A percentile compares a stretch with the other conserved stretches of the same genome.
These are phyloP conservation scores for Trichoderma koningii DNA, from an alignment of 2,329 filamentous ascomycete species.

Conservation along the genomic window DNA sequence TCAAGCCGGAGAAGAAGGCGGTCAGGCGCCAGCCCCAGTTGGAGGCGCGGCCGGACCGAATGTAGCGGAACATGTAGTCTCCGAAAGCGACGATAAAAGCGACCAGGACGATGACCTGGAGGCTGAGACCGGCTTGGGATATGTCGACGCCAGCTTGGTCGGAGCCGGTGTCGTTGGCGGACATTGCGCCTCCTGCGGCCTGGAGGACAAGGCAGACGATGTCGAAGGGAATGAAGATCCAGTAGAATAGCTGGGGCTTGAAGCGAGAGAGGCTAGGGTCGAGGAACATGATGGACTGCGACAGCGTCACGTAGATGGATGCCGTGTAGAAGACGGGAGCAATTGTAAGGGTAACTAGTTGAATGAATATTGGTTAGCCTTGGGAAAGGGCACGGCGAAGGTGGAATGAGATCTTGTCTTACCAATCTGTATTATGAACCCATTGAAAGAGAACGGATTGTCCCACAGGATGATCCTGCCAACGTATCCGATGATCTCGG, in stretches of 20 bases:
- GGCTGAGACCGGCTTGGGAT: constrained; percentile 55
- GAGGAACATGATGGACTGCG: constrained; percentile 46
- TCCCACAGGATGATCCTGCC: constrained; percentile 59
- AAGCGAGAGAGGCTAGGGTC: constrained; percentile 47
- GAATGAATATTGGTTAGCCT: neutral
- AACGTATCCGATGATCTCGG: constrained; percentile 63
- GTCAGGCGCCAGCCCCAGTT: constrained; percentile 38
- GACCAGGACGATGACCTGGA: constrained; percentile 59
- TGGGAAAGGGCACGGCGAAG: neutral
- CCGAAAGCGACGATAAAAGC: constrained; percentile 52
- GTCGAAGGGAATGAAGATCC: constrained; percentile 58
- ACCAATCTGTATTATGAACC: constrained; percentile 68
- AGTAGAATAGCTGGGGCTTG: constrained; percentile 47
- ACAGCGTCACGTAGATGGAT: constrained; percentile 66
- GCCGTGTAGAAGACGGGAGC: constrained; percentile 56
- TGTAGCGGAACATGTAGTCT: constrained; percentile 54
- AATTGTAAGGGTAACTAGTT: constrained; percentile 56
- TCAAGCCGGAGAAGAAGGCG: constrained; percentile 56
- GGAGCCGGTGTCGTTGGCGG: constrained; percentile 45
- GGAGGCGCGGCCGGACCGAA: constrained; percentile 35
- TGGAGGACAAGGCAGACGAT: constrained; percentile 59
- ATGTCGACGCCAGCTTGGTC: constrained; percentile 44
- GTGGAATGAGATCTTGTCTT: constrained; percentile 31
- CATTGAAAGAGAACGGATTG: constrained; percentile 60
- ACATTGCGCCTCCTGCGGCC: constrained; percentile 58